Percentiles rank a stretch among this genome's conserved stretches.
phyloP scores from a whole-genome alignment of 2,329 filamentous ascomycete species.

The Triangularia verruculosa region DNA sequence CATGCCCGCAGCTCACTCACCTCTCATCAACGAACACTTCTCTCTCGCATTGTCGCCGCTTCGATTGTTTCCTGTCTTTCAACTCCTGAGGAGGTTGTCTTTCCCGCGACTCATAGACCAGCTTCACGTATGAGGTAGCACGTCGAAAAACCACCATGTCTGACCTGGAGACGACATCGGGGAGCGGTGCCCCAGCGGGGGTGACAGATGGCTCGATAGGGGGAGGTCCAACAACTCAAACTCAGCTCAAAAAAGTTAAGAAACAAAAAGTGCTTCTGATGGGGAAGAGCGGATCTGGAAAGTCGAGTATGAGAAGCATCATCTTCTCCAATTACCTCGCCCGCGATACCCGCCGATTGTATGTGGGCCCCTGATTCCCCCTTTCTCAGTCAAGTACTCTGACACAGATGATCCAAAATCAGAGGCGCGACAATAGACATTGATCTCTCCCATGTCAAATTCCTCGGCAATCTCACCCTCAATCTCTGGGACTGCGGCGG shows the following conservation, averaged over 20 bases:
- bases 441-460: conserved; percentile 97
- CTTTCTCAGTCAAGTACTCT: not conserved
- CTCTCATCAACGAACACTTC: not conserved
- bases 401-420: not conserved
- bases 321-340: conserved; percentile 99
- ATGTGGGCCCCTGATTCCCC: conserved; percentile 29
- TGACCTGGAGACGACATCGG: conserved; percentile 18
- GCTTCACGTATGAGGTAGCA: conserved; percentile 13
- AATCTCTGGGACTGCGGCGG: conserved; percentile 99
- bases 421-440: conserved; percentile 95
- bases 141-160: conserved; percentile 19
- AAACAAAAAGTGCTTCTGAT: conserved; percentile 86
- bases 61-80: not conserved
- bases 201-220: conserved; percentile 6
- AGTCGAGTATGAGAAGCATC: conserved; percentile 97
- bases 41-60: not conserved
- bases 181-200: conserved; percentile 6
- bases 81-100: not conserved
- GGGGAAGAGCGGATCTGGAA: conserved; percentile 96
- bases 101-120: not conserved
- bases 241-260: conserved; percentile 61
- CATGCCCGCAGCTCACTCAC: conserved; percentile 3
- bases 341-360: conserved; percentile 85
- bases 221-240: conserved; percentile 12
- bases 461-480: conserved; percentile 93